Conservation (phyloP, 2,329 filamentous ascomycete genomes). For the Fragosphaeria purpurea region DNA sequence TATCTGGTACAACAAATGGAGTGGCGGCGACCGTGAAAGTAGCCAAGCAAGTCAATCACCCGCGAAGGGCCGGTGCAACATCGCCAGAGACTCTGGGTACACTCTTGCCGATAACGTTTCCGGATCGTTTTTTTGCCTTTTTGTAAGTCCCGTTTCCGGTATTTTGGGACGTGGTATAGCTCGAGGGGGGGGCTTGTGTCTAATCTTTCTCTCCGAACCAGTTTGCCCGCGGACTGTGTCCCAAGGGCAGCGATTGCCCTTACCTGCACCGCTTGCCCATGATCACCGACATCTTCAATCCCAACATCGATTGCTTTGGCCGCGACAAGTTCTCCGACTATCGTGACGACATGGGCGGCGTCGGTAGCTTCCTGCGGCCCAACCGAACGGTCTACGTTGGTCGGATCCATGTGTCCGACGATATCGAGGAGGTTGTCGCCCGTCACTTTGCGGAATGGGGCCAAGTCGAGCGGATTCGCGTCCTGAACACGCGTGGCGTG, state of each 20-base stretch:
- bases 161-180: no score
- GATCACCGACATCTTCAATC: slow-evolving; percentile 82
- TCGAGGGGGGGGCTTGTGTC: no score
- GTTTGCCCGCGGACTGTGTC: slow-evolving; percentile 60
- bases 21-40: slow-evolving; percentile 87
- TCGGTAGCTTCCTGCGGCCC: slow-evolving; percentile 85
- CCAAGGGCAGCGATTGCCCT: slow-evolving; percentile 84
- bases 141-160: slow-evolving; percentile 40
- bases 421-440: slow-evolving; percentile 92
- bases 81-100: slow-evolving; percentile 69
- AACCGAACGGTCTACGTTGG: slow-evolving; percentile 93
- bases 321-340: slow-evolving; percentile 90
- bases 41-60: slow-evolving; percentile 75
- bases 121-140: slow-evolving; percentile 86
- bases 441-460: slow-evolving; percentile 97
- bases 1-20: slow-evolving; percentile 99
- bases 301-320: slow-evolving; percentile 91
- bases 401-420: slow-evolving; percentile 87
- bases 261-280: slow-evolving; percentile 85
- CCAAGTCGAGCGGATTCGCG: slow-evolving; percentile 75
- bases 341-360: slow-evolving; percentile 94
- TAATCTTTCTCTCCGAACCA: background rate
- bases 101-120: slow-evolving; percentile 66
- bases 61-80: slow-evolving; percentile 77
- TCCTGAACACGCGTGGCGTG: slow-evolving; percentile 80